Percentiles rank a stretch among this genome's conserved stretches.
Conservation (phyloP, 177 flowering plant genomes). For the Vitis hybrid region DNA sequence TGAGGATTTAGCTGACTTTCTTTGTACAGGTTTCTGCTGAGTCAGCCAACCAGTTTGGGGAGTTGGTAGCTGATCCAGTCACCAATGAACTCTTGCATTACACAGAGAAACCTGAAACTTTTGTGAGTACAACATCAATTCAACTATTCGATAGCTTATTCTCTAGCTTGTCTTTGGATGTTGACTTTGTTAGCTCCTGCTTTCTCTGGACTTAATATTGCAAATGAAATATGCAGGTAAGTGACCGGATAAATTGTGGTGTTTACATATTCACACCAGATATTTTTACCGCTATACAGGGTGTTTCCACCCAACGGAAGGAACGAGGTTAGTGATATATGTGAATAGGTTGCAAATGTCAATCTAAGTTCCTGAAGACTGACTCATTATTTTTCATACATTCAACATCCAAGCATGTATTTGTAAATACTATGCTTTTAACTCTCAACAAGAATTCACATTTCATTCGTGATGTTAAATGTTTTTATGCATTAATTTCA, state of each 20-base stretch:
- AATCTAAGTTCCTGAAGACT: too few species aligned
- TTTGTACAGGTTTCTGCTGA: slow-evolving; percentile 75
- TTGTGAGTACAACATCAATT: slow-evolving; percentile 44
- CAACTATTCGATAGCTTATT: too few species aligned
- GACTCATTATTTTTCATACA: too few species aligned
- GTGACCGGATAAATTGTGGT: slow-evolving; percentile 83
- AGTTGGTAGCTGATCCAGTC: slow-evolving; percentile 77
- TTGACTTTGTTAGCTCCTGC: neutral
- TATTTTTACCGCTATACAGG: slow-evolving; percentile 63
- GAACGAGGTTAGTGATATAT: slow-evolving; percentile 58
- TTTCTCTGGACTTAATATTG: neutral
- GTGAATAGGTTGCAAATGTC: too few species aligned
- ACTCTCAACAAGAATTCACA: too few species aligned
- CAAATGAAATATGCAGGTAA: slow-evolving; percentile 48
- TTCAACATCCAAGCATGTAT: too few species aligned
- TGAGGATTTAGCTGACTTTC: slow-evolving; percentile 1
- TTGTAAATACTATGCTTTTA: too few species aligned
- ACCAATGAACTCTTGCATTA: slow-evolving; percentile 86
- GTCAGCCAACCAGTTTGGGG: slow-evolving; percentile 84
- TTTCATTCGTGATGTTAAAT: too few species aligned
- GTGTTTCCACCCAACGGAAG: slow-evolving; percentile 55
- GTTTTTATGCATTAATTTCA: too few species aligned
- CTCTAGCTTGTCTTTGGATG: too few species aligned
- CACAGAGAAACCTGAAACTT: slow-evolving; percentile 92
- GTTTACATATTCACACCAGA: slow-evolving; percentile 81